Base-by-base conservation (phyloP, 441 rosid species). In the Populus hybrid region DNA sequence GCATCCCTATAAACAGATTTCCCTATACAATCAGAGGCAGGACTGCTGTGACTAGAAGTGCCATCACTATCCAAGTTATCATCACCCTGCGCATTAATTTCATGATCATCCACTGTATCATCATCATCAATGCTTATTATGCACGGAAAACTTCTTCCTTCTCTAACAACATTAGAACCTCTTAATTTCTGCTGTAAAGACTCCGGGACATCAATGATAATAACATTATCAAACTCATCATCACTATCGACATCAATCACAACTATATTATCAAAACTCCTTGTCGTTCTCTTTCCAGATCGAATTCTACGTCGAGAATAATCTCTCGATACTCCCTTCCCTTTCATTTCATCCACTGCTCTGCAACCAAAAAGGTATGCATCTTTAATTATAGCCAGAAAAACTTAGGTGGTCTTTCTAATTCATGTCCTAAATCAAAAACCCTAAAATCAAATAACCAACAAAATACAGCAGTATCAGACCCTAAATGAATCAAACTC, bases 61-160 rank as follows among this genome's bases (percentile, higher is more conserved):
- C 83, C 82, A 69, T 83, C 81, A 70, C 87, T 79, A n/a, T 81
- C 85, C 57, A 75, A 61, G 36, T 79, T 83, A 59, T 67, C 67
- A 73, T 65, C 80, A 72, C 78, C 67, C 21, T 84, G 76, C 66
- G 30, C 72, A 79, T 79, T 78, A 74, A 78, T 69, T 76, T 82
- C 86, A 23, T 79, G 83, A 75, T 77, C 77, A 5, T 75, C 79
- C 67, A 67, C 86, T 78, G 71, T 69, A 79, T 83, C 84, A 57
- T 80, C 88, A 12, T 92, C 97, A 64, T 92, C 95, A 83, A 92
- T 84, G 81, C 83, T 83, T 81, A 94, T 90, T 40, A 91, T 82
- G 16, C 81, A 80, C 53, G 86, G 81, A 35, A 83, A 80, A n/a
- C 77, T 74, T 64, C 81, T 79, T 42, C 81, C 79, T 24, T 72